phyloP scores from a whole-genome alignment of 2,329 filamentous ascomycete genomes.

The Fusarium sp. region DNA sequence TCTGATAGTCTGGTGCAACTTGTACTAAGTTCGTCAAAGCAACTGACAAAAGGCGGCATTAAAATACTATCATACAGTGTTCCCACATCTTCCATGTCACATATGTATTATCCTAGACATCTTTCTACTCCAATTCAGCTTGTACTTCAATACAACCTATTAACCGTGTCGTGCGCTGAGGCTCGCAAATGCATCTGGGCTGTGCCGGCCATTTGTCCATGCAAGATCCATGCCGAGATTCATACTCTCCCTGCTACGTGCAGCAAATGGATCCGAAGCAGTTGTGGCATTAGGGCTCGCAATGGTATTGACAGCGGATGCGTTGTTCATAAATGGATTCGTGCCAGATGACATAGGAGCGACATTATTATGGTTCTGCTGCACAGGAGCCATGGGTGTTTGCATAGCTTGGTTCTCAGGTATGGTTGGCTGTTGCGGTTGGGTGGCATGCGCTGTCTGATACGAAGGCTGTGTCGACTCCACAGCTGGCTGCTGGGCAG shows the following conservation, averaged over 20 bases:
- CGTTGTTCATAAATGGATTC: conserved; percentile 67
- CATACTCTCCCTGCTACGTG: conserved; percentile 75
- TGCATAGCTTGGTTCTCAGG: conserved; percentile 46
- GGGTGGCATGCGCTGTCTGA: conserved; percentile 15
- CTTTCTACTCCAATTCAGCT: conserved; percentile 25
- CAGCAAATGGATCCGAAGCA: conserved; percentile 57
- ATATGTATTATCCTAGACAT: conserved; percentile 40
- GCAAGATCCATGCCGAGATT: conserved; percentile 72
- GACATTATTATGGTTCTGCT: conserved; percentile 46
- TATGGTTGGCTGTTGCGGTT: conserved; percentile 44
- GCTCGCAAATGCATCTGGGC: conserved; percentile 82
- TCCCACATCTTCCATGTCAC: conserved; percentile 26
- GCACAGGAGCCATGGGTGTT: conserved; percentile 40
- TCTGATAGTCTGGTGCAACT: neutral
- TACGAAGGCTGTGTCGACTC: conserved; percentile 41
- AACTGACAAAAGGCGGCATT: conserved; percentile 39
- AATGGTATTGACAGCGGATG: conserved; percentile 38
- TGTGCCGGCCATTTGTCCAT: conserved; percentile 77
- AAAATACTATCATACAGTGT: conserved; percentile 46
- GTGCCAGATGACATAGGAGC: conserved; percentile 57
- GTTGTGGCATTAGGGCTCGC: conserved; percentile 36
- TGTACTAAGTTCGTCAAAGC: neutral
- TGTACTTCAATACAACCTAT: conserved; percentile 42
- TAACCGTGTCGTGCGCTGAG: conserved; percentile 71
- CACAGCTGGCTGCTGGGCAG: conserved; percentile 54